phyloP scores from a whole-genome alignment of 2,329 filamentous ascomycete species.

The Grosmannia penicillata region DNA sequence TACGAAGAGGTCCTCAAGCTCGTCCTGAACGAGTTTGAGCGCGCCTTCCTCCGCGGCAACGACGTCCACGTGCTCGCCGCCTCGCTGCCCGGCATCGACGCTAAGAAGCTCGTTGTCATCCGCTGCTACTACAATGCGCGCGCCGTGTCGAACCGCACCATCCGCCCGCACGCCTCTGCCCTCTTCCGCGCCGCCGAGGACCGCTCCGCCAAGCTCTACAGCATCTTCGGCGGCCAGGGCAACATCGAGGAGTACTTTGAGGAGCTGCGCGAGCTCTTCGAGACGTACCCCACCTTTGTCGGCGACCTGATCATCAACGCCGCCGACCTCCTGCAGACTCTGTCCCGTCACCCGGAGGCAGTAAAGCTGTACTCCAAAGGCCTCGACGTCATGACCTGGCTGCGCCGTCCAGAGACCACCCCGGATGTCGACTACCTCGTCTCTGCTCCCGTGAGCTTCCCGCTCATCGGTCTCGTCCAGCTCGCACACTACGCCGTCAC shows the following conservation, averaged over 20 bases:
- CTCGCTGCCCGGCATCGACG: slow-evolving; percentile 72
- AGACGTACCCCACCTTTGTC: slow-evolving; percentile 81
- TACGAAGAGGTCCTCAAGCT: slow-evolving; percentile 90
- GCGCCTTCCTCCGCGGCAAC: slow-evolving; percentile 85
- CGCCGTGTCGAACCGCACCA: slow-evolving; percentile 66
- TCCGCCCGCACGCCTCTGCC: slow-evolving; percentile 87
- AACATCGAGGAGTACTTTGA: slow-evolving; percentile 99
- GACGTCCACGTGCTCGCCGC: slow-evolving; percentile 88
- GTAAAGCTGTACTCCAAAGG: slow-evolving; percentile 96
- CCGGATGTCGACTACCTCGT: slow-evolving; percentile 91
- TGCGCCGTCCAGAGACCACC: slow-evolving; percentile 75
- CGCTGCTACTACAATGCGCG: slow-evolving; percentile 86
- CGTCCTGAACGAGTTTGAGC: slow-evolving; percentile 89
- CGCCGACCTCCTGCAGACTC: slow-evolving; percentile 72
- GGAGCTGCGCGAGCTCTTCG: slow-evolving; percentile 81
- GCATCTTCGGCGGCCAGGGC: slow-evolving; percentile 90
- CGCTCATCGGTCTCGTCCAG: slow-evolving; percentile 89
- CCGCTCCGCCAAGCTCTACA: slow-evolving; percentile 72
- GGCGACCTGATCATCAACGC: slow-evolving; percentile 69
- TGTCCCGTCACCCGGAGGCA: slow-evolving; percentile 70
- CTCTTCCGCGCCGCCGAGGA: slow-evolving; percentile 80
- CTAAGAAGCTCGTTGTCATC: slow-evolving; percentile 85
- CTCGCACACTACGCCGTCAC: slow-evolving; percentile 91
- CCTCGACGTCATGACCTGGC: slow-evolving; percentile 88
- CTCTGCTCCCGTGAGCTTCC: slow-evolving; percentile 88